Evolutionary conservation across 768 basidiomycete species (phyloP).

Genomic region (Hortiboletus campestris): DNA sequence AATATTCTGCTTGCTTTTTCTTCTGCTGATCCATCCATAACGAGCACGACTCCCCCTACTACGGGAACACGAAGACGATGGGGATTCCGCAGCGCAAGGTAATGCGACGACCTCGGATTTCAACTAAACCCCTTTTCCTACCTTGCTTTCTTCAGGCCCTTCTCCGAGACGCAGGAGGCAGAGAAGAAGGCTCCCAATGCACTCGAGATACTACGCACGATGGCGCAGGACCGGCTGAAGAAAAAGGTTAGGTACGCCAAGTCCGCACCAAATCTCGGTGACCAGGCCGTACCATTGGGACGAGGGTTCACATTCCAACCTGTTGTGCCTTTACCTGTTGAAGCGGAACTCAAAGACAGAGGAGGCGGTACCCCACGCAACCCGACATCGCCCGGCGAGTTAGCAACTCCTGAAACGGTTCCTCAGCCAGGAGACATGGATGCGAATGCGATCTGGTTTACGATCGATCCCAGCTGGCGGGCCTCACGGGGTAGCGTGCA

Average conservation of each 20-base stretch:
- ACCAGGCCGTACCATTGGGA: neutral
- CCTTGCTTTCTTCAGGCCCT: constrained; percentile 8
- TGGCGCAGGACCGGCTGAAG: constrained; percentile 18
- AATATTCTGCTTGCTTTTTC: neutral
- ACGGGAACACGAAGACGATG: constrained; percentile 7
- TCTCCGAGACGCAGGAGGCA: constrained; percentile 1
- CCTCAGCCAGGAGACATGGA: constrained; percentile 14
- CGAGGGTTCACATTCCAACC: neutral
- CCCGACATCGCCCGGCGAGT: neutral
- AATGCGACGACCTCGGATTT: neutral
- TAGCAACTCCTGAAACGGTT: neutral
- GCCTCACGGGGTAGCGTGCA: constrained; percentile 21
- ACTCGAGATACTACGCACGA: constrained; percentile 7
- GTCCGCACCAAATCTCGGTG: constrained; percentile 24
- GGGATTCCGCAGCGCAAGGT: constrained; percentile 26
- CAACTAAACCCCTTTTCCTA: neutral
- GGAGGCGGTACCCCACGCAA: neutral
- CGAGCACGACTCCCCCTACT: neutral
- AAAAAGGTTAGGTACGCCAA: constrained; percentile 22
- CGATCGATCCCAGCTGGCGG: constrained; percentile 24
- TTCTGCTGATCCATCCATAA: constrained; percentile 2
- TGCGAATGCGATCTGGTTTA: constrained; percentile 29
- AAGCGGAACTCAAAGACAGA: neutral
- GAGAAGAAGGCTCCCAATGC: constrained; percentile 5
- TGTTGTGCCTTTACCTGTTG: neutral